Evolutionary conservation across 2,329 filamentous ascomycete species (phyloP).

Genomic region (Penicillium sp.): DNA sequence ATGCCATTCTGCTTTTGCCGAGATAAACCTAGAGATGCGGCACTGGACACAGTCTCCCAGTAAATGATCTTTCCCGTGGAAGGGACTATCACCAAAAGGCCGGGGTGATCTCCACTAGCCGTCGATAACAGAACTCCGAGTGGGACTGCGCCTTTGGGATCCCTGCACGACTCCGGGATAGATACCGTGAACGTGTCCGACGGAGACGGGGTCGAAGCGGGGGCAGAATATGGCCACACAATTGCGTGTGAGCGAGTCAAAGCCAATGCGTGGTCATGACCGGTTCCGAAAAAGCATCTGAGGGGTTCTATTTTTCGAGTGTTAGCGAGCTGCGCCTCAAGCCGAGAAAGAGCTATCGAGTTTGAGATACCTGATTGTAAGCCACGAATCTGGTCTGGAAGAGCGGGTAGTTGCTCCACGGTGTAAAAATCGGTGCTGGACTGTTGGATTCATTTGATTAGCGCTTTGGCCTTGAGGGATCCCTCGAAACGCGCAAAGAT

Average conservation of each 20-base stretch:
- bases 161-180: conserved; percentile 68
- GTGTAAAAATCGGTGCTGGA: conserved; percentile 80
- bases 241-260: conserved; percentile 78
- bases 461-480: conserved; percentile 1
- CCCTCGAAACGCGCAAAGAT: conserved; percentile 8
- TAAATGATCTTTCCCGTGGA: conserved; percentile 81
- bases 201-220: conserved; percentile 29
- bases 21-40: conserved; percentile 77
- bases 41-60: conserved; percentile 92
- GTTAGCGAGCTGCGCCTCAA: conserved; percentile 19
- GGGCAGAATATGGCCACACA: conserved; percentile 77
- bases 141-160: conserved; percentile 67
- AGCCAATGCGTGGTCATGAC: conserved; percentile 69
- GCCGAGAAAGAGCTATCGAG: conserved; percentile 1
- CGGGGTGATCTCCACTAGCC: conserved; percentile 74
- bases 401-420: conserved; percentile 76
- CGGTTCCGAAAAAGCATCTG: conserved; percentile 62
- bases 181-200: conserved; percentile 72
- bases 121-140: conserved; percentile 78
- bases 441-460: conserved; percentile 43
- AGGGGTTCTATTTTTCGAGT: conserved; percentile 52
- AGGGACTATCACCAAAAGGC: conserved; percentile 81
- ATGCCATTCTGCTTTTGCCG: conserved; percentile 77
- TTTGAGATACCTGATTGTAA: conserved; percentile 60
- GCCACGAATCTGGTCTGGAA: conserved; percentile 71